phyloP scores from a whole-genome alignment of 306 rosid genomes.

The Lathyrus aphaca region DNA sequence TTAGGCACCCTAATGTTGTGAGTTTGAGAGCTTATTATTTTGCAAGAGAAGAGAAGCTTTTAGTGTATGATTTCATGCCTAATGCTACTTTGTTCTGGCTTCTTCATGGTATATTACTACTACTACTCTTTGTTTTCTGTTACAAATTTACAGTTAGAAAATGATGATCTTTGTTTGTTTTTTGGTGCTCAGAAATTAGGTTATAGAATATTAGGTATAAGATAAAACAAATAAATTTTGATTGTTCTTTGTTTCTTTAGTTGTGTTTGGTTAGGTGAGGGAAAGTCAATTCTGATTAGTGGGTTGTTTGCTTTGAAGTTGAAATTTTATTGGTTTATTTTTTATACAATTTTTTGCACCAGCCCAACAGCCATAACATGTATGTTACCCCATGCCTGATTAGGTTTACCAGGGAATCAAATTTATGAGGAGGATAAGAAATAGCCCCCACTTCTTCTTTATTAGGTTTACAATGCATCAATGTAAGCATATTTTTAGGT shows the following conservation, averaged over 20 bases:
- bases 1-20: conserved; percentile 67
- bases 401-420: not conserved
- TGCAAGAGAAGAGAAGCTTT: conserved; percentile 82
- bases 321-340: not conserved
- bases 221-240: not conserved
- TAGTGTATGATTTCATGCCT: conserved; percentile 94
- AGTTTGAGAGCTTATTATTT: conserved; percentile 84
- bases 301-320: conserved; percentile 18
- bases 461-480: not conserved
- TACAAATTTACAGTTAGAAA: not conserved
- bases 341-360: conserved; percentile 15
- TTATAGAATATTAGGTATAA: conserved; percentile 3
- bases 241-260: conserved; percentile 20
- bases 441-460: not conserved
- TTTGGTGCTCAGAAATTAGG: conserved; percentile 10
- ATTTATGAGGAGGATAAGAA: not conserved
- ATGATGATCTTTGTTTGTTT: not conserved
- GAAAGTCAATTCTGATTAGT: conserved; percentile 26
- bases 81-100: conserved; percentile 93
- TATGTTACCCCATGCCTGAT: conserved; percentile 2
- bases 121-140: conserved; percentile 16
- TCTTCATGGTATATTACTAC: conserved; percentile 66
- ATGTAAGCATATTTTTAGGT: conserved; percentile 27
- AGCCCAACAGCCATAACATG: conserved; percentile 29
- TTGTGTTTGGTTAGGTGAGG: not conserved